Base-by-base conservation (phyloP, 768 basidiomycete genomes). In the Crassisporium funariophilum region DNA sequence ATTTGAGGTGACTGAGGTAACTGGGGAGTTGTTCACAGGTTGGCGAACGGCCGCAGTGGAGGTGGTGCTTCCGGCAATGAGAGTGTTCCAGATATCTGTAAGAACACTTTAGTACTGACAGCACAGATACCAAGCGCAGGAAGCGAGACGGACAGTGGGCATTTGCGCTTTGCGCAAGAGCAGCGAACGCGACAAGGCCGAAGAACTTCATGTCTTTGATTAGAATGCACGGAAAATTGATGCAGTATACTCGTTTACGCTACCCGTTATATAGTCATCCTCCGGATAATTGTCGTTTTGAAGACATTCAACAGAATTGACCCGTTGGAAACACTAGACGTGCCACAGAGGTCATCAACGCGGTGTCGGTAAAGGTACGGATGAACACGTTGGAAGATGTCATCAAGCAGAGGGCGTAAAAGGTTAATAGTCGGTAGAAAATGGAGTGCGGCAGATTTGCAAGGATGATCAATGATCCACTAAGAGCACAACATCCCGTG, bases 1-100 rank as follows among this genome's bases (percentile, higher is more conserved):
- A 27, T 41, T 39, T 11, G 65, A 65, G 4, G 65, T 68, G 31
- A 69, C 63, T 15, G 53, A 52, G 15, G 50, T 53, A 21, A 66
- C 62, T 15, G 69, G 71, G 1, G 63, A 60, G 57, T 70, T 71
- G 61, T 59, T 68, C 13, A 54, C 17, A 4, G 71, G 69, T 29
- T 51, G 50, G 19, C 69, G 68, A 20, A 72, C 65, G 13, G 69
- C 66, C 19, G 65, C 56, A 1, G 35, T 56, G 11, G 62, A 63
- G 6, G 57, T 58, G 15, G 59, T 56, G 21, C 58, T 55, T 5
- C 60, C 63, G n/a, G 64, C 61, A 34, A 66, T 58, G 16, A 71
- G 49, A 15, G 62, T 65, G 25, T 55, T 64, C 60, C 59, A 70
- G 44, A 69, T 66, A 29, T 68, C 64, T 65, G 35, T n/a, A n/a